Conservation (phyloP, 1,139 yeast species). For the Hanseniaspora sp. region DNA sequence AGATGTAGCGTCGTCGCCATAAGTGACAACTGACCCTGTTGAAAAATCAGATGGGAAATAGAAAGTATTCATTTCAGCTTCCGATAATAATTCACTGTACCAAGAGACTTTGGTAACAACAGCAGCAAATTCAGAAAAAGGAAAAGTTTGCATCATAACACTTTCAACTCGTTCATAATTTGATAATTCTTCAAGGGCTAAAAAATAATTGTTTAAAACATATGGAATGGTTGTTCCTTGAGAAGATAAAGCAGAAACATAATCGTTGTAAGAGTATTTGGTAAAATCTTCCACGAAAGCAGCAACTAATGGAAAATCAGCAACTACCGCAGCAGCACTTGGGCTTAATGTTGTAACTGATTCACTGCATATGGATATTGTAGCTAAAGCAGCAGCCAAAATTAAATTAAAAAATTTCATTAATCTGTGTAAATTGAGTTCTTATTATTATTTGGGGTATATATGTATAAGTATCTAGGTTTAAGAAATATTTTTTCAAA, state of each 20-base stretch:
- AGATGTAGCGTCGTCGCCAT: background rate
- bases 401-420: slow-evolving; percentile 18
- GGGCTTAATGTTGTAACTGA: slow-evolving; percentile 4
- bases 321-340: slow-evolving; percentile 7
- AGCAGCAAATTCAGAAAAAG: slow-evolving; percentile 35
- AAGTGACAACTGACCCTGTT: background rate
- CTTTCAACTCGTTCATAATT: slow-evolving; percentile 26
- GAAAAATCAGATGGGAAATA: slow-evolving; percentile 33
- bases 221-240: slow-evolving; percentile 30
- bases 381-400: background rate
- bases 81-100: slow-evolving; percentile 32
- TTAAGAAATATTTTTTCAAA: no score
- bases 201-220: slow-evolving; percentile 28
- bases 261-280: slow-evolving; percentile 5
- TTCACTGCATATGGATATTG: background rate
- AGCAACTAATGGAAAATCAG: slow-evolving; percentile 15
- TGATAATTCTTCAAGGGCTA: slow-evolving; percentile 22
- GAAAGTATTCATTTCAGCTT: slow-evolving; percentile 30
- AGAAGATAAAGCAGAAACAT: slow-evolving; percentile 4
- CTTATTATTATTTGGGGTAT: slow-evolving; percentile 23
- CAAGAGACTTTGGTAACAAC: slow-evolving; percentile 37
- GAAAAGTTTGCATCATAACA: slow-evolving; percentile 32
- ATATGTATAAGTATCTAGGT: slow-evolving; percentile 24
- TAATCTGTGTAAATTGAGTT: no score
- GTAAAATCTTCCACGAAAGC: slow-evolving; percentile 15